Conservation (phyloP, 768 basidiomycete genomes). For the Tylopilus cervinicoccineus region DNA sequence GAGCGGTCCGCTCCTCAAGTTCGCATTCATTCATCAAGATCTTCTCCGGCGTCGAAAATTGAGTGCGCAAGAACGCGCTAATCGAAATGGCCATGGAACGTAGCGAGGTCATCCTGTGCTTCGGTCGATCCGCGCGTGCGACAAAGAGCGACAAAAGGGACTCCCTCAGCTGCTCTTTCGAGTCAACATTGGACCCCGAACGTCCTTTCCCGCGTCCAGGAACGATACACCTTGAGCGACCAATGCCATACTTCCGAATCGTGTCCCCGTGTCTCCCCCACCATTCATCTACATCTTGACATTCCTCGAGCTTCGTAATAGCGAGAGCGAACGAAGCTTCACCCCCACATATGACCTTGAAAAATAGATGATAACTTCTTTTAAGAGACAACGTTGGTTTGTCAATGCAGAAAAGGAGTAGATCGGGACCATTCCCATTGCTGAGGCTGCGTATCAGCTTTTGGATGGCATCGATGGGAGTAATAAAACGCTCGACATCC, state of each 20-base stretch:
- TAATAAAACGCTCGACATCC: slow-evolving; percentile 14
- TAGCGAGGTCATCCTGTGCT: not conserved
- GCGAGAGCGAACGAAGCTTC: slow-evolving; percentile 28
- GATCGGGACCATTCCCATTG: slow-evolving; percentile 24
- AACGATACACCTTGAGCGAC: slow-evolving; percentile 30
- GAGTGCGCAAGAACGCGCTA: slow-evolving; percentile 10
- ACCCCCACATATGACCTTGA: slow-evolving; percentile 21
- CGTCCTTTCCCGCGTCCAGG: slow-evolving; percentile 27
- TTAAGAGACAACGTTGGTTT: slow-evolving; percentile 24
- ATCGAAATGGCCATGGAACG: slow-evolving; percentile 6
- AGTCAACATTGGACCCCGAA: slow-evolving; percentile 13
- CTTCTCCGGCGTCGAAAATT: slow-evolving; percentile 7
- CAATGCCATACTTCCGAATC: slow-evolving; percentile 13
- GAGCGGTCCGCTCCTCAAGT: slow-evolving; percentile 18
- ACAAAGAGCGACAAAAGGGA: slow-evolving; percentile 20
- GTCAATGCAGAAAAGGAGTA: slow-evolving; percentile 31
- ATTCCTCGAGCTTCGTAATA: slow-evolving; percentile 28
- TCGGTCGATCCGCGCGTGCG: slow-evolving; percentile 12
- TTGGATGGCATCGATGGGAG: slow-evolving; percentile 23
- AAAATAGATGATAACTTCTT: slow-evolving; percentile 28
- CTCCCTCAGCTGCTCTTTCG: slow-evolving; percentile 25
- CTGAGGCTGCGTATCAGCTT: slow-evolving; percentile 31
- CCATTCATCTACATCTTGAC: slow-evolving; percentile 32
- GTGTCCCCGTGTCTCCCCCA: slow-evolving; percentile 24
- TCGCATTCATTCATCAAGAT: slow-evolving; percentile 17